Base-by-base conservation (phyloP, 257 asterid genomes). In the Linaria vulgaris region DNA sequence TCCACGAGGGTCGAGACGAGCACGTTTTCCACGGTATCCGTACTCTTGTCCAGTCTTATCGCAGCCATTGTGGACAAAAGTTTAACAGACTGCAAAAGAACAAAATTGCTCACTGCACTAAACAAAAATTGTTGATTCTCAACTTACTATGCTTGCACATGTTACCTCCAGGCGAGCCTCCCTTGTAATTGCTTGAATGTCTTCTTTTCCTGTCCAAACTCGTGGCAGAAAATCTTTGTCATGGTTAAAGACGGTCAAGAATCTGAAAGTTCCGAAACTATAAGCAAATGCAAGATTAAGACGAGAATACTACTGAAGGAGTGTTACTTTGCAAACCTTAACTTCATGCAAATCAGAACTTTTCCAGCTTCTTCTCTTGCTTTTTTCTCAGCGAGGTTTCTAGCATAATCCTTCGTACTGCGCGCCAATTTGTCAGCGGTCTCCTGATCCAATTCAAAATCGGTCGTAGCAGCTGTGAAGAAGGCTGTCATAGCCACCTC, bases 201-300 rank as follows among this genome's bases (percentile, higher is more conserved):
- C 85, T 78, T 83, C 95, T 61, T 83, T 81, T 70, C 88, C 90
- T 4, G 95, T 86, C 95, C 95, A 86, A 61, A 81, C 66, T 78
- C 90, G 81, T 15, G 95, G 90, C 68, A 86, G 58, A 25, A 71
- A 72, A 70, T 83, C 84, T 17, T 75, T 76, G 63, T 86, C 95
- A 53, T 83, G 86, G 79, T 77, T 79, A 74, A 86, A 79, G 69
- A 79, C 76, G 38, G 69, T 74, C 57, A 68, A 51, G 65, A 86
- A 86, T 69, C 94, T 85, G 82, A 27, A 64, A 43, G 70, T n/a
- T 30, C 38, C 67, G 14, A 9, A 61, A 45, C 25, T 34, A 62
- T 60, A 56, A 58, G 71, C 59, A 68, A 61, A 50, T 47, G 44
- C 17, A 56, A 37, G 59, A 59, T 34, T 50, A 24, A 11, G 8